Evolutionary conservation across 2,329 filamentous ascomycete species (phyloP), one percentile per base, ranked within the genome.

Genomic region (Epichloe hybrida): DNA sequence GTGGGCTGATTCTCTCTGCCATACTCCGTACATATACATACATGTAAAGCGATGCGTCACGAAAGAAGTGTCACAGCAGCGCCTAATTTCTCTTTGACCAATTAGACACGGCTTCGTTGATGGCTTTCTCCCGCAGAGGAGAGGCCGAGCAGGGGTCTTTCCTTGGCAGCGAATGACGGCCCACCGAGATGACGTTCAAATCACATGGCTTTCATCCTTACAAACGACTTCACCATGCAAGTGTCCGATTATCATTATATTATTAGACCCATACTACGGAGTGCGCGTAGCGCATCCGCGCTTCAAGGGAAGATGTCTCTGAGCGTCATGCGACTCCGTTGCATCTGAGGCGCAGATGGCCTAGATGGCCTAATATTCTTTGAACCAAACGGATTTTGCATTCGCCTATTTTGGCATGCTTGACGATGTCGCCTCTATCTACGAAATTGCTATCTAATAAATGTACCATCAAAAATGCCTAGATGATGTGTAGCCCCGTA

Each of bases 391-490:
- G 31, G n/a, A 15, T 21, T 40, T 42, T 17, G 23, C 46, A 39
- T 45, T 48, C 17, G n/a, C n/a, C 40, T 42, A 15, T 38, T 48
- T n/a, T 23, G 39, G 40, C 20, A 15, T 20, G 11, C 40, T 23
- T 49, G 50, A 46, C 46, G 36, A 48, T 27, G 27, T 42, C 46
- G 36, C 46, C 50, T 46, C 50, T 52, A 49, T 52, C 46, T 52
- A 49, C 36, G 34, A 45, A 35, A 44, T 17, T 39, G 41, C 50
- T 52, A 52, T 52, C 50, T 49, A 52, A 48, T 46, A 46, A 42
- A 45, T 27, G 46, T 44, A 49, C 17, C 36, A 34, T 42, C 50
- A 34, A 49, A 49, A 49, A 49, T 31, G 27, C 13, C 38, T n/a
- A 17, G 27, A 49, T 52, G 41, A 45, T 41, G 31, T 52, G 36